Conservation (phyloP, 2,329 filamentous ascomycete genomes). For the Arthrobotrys sphaeroides region DNA sequence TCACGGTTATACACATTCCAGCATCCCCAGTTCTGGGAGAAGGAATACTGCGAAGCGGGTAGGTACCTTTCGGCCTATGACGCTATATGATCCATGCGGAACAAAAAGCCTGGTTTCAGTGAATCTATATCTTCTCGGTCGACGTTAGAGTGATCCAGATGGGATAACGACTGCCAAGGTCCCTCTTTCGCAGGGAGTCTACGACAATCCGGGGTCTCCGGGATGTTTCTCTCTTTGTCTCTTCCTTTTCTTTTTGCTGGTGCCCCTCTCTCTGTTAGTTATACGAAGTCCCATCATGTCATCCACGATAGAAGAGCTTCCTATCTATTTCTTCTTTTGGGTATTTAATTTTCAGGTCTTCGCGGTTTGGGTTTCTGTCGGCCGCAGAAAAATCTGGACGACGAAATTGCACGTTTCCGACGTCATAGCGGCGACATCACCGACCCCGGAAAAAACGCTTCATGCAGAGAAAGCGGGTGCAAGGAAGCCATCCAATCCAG, state of each 20-base stretch:
- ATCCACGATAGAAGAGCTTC: too few species aligned
- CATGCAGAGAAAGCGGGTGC: background rate
- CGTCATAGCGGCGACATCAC: constrained; percentile 9
- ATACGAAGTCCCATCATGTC: background rate
- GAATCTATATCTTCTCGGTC: too few species aligned
- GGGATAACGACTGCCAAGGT: background rate
- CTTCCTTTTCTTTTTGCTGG: background rate
- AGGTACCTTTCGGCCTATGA: constrained; percentile 11
- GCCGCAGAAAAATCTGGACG: background rate
- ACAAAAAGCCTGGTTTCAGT: constrained; percentile 29
- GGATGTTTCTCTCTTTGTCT: background rate
- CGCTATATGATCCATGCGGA: constrained; percentile 6
- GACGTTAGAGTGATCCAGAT: background rate
- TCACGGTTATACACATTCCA: background rate
- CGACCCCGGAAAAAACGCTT: background rate
- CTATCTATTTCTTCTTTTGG: too few species aligned
- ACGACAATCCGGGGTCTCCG: constrained; percentile 16
- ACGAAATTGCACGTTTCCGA: background rate
- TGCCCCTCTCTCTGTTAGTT: background rate
- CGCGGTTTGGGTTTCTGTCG: background rate
- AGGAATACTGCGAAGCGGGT: background rate
- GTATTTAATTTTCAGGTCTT: too few species aligned
- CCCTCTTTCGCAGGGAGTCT: background rate
- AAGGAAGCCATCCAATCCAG: constrained; percentile 1
- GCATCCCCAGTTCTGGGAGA: background rate